Evolutionary conservation across 495 filamentous ascomycete species (phyloP).

Genomic region (Pyrenula aspistea): DNA sequence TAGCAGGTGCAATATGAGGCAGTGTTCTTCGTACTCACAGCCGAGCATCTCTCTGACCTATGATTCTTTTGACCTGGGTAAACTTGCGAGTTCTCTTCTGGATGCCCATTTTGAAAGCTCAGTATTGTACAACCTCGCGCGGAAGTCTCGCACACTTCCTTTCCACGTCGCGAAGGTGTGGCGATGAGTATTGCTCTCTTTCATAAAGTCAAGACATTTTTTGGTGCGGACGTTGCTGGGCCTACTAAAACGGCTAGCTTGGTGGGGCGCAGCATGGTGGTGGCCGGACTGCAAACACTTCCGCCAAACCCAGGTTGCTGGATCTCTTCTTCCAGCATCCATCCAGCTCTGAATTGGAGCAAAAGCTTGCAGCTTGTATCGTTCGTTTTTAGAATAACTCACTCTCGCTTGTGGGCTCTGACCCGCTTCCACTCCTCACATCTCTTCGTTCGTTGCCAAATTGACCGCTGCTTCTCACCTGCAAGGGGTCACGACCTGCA

Average conservation of each 20-base stretch:
- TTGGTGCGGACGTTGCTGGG: background rate
- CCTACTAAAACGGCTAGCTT: conserved; percentile 5
- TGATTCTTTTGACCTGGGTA: conserved; percentile 33
- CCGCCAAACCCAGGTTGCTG: conserved; percentile 2
- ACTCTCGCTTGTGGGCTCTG: background rate
- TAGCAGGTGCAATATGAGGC: background rate
- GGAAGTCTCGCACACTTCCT: too few relatives aligned
- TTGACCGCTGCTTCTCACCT: too few relatives aligned
- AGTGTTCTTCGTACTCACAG: conserved; percentile 21
- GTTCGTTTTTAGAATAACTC: background rate
- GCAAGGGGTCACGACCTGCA: background rate
- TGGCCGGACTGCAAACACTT: conserved; percentile 3
- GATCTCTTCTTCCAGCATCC: background rate
- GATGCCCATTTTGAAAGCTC: conserved; percentile 29
- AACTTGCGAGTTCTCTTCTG: conserved; percentile 37
- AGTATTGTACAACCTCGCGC: too few relatives aligned
- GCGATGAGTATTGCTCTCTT: too few relatives aligned
- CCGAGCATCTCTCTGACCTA: conserved; percentile 35
- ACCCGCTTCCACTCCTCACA: background rate
- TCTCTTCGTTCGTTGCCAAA: background rate
- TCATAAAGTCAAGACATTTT: background rate
- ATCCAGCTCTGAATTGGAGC: too few relatives aligned
- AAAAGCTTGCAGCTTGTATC: too few relatives aligned
- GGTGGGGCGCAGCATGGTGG: background rate
- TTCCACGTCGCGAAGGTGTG: too few relatives aligned